phyloP scores from a whole-genome alignment of 2,329 filamentous ascomycete genomes.

The Lasiodiplodia hormozganensis region DNA sequence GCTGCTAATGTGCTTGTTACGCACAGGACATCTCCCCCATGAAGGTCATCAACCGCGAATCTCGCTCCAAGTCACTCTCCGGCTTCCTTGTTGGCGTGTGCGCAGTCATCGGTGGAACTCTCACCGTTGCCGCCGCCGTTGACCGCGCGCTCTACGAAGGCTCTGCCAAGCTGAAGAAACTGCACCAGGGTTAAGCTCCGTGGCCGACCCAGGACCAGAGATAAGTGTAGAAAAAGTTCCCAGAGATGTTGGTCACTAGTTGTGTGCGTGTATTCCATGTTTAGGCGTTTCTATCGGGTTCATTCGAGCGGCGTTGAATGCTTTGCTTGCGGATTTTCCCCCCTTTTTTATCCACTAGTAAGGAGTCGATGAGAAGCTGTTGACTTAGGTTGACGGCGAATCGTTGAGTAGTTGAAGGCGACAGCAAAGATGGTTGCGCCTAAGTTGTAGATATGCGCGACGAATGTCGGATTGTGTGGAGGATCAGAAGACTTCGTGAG shows the following conservation, averaged over 20 bases:
- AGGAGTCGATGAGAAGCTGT: background rate
- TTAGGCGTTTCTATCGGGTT: background rate
- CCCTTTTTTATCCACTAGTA: background rate
- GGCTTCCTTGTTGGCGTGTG: conserved; percentile 94
- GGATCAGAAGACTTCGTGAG: background rate
- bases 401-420: background rate
- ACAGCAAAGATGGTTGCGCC: background rate
- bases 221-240: conserved; percentile 11
- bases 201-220: background rate
- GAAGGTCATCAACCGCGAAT: conserved; percentile 98
- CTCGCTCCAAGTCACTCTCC: conserved; percentile 84
- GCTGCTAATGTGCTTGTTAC: background rate
- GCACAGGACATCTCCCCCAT: conserved; percentile 93
- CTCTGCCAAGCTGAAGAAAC: conserved; percentile 81
- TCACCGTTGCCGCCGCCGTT: conserved; percentile 93
- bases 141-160: conserved; percentile 94
- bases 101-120: conserved; percentile 89
- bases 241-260: background rate
- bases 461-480: background rate
- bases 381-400: too few species aligned
- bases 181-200: conserved; percentile 66
- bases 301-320: background rate
- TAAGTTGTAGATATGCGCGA: background rate
- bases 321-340: background rate
- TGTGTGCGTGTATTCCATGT: background rate